Base-by-base conservation (phyloP, 2,329 filamentous ascomycete species). In the Neurospora crassa region DNA sequence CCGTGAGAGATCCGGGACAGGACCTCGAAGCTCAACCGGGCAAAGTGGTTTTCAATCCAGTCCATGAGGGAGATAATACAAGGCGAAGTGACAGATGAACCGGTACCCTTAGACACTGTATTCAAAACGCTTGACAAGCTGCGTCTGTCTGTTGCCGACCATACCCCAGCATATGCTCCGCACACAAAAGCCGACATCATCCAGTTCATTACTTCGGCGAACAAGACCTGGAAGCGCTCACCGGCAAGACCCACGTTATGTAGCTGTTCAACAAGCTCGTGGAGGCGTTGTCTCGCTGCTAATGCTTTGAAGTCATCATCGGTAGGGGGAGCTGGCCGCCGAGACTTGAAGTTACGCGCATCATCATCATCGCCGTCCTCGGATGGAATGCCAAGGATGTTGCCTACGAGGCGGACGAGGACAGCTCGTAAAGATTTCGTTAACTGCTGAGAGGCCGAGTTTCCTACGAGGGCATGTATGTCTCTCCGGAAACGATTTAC, bases 21-120 rank as follows among this genome's bases (percentile, higher is more conserved):
- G 10, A 91, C 87, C 76, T 91, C 85, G 67, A 89, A 85, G 16
- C 89, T 87, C 43, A 92, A 82, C 10, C 89, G 88, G 5, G 87
- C 85, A 76, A 92, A 92, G 67, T 86, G 83, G 71, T 91, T 86
- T 76, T 90, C 87, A 59, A 94, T 81, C 92, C 92, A 95, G 73
- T 86, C 81, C 69, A 84, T 84, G 42, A 94, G 83, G 53, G 87
- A 84, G 8, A 82, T 79, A 43, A 91, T 86, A 72, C 90, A 89
- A 40, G 84, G 84, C 24, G 86, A 85, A 68, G 84, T 82, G 1
- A 81, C 79, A 34, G 79, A 80, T 78, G 76, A 72, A 67, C 77
- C 77, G 34, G 76, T 75, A 16, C 74, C 70, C 70, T 76, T 77
- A 45, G 79, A 76, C 18, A 78, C 73, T n/a, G 77, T 72, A 47